These are phyloP conservation scores for Verticillium dahliae DNA, from an alignment of 2,329 filamentous ascomycete genomes.

Conservation along the genomic window DNA sequence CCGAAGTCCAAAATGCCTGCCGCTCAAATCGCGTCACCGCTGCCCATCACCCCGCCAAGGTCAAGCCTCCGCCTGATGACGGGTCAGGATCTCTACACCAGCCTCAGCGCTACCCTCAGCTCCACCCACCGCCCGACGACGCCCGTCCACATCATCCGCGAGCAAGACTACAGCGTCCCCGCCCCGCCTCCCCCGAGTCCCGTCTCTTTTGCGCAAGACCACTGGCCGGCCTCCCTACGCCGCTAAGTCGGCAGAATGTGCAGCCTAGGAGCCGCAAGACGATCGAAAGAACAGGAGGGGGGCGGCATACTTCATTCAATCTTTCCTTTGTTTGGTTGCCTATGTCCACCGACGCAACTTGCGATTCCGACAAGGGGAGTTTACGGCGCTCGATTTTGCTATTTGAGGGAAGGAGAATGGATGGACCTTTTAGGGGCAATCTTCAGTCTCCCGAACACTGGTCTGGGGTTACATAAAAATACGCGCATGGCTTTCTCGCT, in stretches of 20 bases:
- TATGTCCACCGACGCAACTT: not conserved
- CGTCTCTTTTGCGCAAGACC: slow-evolving; percentile 52
- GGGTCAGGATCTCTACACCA: slow-evolving; percentile 45
- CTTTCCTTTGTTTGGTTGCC: not conserved
- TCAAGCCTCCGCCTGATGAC: slow-evolving; percentile 37
- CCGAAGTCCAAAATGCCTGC: slow-evolving; percentile 30
- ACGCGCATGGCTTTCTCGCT: not conserved
- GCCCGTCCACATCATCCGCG: slow-evolving; percentile 44
- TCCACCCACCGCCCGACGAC: slow-evolving; percentile 36
- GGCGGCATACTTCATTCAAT: not conserved
- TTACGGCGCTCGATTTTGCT: not conserved
- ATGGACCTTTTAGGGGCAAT: not conserved
- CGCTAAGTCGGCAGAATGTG: slow-evolving; percentile 15
- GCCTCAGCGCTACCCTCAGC: slow-evolving; percentile 43
- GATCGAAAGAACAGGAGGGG: not conserved
- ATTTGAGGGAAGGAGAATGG: not conserved
- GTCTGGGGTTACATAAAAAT: not conserved
- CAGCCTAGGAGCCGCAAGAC: not conserved
- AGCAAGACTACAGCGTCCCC: slow-evolving; percentile 58
- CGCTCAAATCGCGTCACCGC: slow-evolving; percentile 35
- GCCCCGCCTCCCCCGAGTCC: slow-evolving; percentile 59
- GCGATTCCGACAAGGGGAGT: not conserved
- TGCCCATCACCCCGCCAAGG: slow-evolving; percentile 40
- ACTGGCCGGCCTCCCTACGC: slow-evolving; percentile 38
- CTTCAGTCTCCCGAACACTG: not conserved